Percentiles rank a stretch among this genome's conserved stretches.
Conservation (phyloP, 2,329 filamentous ascomycete species). For the Fusarium sp. region DNA sequence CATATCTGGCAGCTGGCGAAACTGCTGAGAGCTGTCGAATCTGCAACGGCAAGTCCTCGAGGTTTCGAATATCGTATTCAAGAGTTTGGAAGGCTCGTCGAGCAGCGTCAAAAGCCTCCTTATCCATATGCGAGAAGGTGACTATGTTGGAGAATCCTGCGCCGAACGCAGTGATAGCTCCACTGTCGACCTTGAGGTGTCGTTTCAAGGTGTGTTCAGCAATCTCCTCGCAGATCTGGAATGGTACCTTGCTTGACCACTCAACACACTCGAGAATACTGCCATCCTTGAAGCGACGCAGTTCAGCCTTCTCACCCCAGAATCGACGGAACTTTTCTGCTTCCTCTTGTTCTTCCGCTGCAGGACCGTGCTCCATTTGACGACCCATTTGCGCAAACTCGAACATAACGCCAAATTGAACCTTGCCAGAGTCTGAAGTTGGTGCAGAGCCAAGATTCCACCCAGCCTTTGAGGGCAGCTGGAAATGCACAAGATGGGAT, state of each 20-base stretch:
- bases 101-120: constrained; percentile 73
- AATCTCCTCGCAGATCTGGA: constrained; percentile 83
- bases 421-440: constrained; percentile 47
- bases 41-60: constrained; percentile 89
- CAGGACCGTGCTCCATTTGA: constrained; percentile 87
- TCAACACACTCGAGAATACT: constrained; percentile 92
- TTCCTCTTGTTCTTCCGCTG: constrained; percentile 86
- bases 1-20: constrained; percentile 78
- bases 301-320: constrained; percentile 93
- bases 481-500: constrained; percentile 74
- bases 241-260: constrained; percentile 76
- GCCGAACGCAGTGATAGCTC: constrained; percentile 65
- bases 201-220: constrained; percentile 75
- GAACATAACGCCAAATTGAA: constrained; percentile 77
- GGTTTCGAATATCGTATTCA: constrained; percentile 79
- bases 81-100: constrained; percentile 78
- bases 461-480: constrained; percentile 51
- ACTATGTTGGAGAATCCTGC: constrained; percentile 64
- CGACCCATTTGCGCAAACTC: constrained; percentile 79
- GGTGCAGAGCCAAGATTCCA: constrained; percentile 49
- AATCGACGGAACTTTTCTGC: constrained; percentile 87
- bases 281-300: constrained; percentile 94
- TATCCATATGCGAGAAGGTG: constrained; percentile 60
- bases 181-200: constrained; percentile 73
- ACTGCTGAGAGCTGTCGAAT: constrained; percentile 83